A percentile compares a stretch with the other conserved stretches of the same genome.
Evolutionary conservation across 2,329 filamentous ascomycete genomes (phyloP).

Genomic region (Colletotrichum sp.): DNA sequence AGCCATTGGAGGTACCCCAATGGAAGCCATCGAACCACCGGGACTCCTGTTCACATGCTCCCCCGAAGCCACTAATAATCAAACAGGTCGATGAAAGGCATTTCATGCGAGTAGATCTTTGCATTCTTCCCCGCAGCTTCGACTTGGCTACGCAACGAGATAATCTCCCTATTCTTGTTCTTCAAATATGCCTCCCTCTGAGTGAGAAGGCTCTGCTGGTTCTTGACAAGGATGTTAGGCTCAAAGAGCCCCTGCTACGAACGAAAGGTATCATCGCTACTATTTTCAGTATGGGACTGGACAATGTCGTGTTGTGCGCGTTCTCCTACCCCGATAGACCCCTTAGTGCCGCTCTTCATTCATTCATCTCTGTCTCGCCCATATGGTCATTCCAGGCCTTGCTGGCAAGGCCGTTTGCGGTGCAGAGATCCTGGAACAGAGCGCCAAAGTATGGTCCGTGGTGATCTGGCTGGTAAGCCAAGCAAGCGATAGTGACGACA

Average conservation of each 20-base stretch:
- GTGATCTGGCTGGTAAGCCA: background rate
- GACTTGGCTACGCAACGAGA: background rate
- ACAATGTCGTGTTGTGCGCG: background rate
- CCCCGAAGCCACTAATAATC: background rate
- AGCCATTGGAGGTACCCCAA: rapidly evolving
- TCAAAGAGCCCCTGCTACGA: background rate
- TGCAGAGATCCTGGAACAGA: background rate
- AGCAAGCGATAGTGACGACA: background rate
- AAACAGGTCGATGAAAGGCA: background rate
- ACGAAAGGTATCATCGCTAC: rapidly evolving
- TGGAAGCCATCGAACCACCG: background rate
- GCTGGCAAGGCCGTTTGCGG: background rate
- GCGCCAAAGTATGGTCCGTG: background rate
- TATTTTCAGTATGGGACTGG: background rate
- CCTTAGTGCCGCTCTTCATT: background rate
- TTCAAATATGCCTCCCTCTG: background rate
- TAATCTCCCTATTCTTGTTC: background rate
- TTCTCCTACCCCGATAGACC: background rate
- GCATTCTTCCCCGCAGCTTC: background rate
- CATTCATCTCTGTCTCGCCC: background rate
- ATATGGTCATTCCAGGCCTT: rapidly evolving
- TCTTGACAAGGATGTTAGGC: too few species aligned
- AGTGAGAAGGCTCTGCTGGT: too few species aligned
- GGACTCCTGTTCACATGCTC: background rate
- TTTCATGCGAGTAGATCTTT: background rate